Conservation (phyloP, 2,329 filamentous ascomycete species). For the Penicillium sp. region DNA sequence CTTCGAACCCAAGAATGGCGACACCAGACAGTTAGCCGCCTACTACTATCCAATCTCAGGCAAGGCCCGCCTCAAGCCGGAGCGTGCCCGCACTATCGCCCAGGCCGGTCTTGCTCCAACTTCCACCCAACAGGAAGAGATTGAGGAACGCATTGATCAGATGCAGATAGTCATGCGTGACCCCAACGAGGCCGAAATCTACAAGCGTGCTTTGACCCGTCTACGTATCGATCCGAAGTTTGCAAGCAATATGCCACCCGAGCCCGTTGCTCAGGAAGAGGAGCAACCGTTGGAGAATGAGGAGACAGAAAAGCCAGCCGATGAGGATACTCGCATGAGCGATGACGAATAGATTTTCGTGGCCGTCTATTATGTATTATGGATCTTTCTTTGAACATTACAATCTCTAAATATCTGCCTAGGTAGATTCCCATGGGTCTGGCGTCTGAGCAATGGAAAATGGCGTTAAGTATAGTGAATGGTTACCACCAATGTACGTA, state of each 20-base stretch:
- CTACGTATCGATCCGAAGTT: slow-evolving; percentile 47
- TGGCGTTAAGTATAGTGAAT: slow-evolving; percentile 2
- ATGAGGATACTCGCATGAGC: slow-evolving; percentile 25
- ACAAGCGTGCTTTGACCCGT: slow-evolving; percentile 44
- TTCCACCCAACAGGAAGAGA: slow-evolving; percentile 31
- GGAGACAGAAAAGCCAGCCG: slow-evolving; percentile 7
- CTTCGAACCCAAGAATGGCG: slow-evolving; percentile 47
- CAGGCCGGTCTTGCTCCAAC: slow-evolving; percentile 40
- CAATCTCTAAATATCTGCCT: slow-evolving; percentile 2
- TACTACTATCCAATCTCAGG: slow-evolving; percentile 62
- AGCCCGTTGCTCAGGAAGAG: slow-evolving; percentile 14
- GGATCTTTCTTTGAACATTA: slow-evolving; percentile 2
- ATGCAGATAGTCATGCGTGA: slow-evolving; percentile 53
- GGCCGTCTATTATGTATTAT: slow-evolving; percentile 6
- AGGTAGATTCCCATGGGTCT: slow-evolving; percentile 5
- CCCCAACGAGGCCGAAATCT: slow-evolving; percentile 48
- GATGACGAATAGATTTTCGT: slow-evolving; percentile 11
- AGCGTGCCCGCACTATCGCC: slow-evolving; percentile 43
- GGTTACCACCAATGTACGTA: neutral
- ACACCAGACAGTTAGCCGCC: slow-evolving; percentile 50
- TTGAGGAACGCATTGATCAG: slow-evolving; percentile 51
- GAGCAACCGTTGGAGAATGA: slow-evolving; percentile 12
- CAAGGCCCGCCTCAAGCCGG: slow-evolving; percentile 55
- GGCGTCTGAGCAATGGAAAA: slow-evolving; percentile 11
- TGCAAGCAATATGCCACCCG: slow-evolving; percentile 33